These are phyloP conservation scores for Fraxinus excelsior DNA, from an alignment of 257 asterid species.

Conservation along the genomic window DNA sequence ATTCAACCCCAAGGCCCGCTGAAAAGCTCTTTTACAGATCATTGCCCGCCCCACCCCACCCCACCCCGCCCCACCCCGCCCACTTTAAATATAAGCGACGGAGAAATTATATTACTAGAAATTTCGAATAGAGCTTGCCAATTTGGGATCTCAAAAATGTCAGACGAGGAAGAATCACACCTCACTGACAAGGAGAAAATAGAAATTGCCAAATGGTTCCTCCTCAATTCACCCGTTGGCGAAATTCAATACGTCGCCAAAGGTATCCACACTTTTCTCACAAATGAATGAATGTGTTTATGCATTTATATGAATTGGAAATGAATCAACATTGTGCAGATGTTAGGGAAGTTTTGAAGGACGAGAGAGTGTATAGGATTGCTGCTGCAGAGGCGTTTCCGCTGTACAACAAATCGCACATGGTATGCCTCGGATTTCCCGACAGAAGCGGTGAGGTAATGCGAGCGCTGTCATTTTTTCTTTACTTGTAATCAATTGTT, in stretches of 20 bases:
- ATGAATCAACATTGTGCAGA: constrained; percentile 47
- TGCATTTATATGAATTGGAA: background rate
- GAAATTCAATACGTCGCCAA: constrained; percentile 92
- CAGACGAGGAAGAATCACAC: constrained; percentile 69
- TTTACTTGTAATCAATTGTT: constrained; percentile 15
- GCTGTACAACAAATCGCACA: constrained; percentile 77
- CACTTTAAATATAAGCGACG: constrained; percentile 1
- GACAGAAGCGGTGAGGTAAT: constrained; percentile 92
- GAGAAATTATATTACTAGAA: constrained; percentile 20
- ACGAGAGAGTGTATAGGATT: constrained; percentile 57
- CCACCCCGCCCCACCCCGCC: background rate
- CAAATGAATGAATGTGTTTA: background rate
- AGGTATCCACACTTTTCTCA: constrained; percentile 41
- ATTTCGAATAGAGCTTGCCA: constrained; percentile 17
- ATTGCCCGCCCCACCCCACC: background rate
- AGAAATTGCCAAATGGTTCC: constrained; percentile 96
- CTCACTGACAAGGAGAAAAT: constrained; percentile 73
- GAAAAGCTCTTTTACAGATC: constrained; percentile 5
- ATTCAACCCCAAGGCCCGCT: background rate
- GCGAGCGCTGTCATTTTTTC: constrained; percentile 20
- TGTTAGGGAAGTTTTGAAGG: constrained; percentile 66
- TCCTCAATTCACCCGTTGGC: constrained; percentile 93
- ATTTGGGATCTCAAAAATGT: constrained; percentile 51
- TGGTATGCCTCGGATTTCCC: constrained; percentile 84
- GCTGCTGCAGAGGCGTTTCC: constrained; percentile 90